Base-by-base conservation (phyloP, 345 rosid genomes). In the Aegle marmelos region DNA sequence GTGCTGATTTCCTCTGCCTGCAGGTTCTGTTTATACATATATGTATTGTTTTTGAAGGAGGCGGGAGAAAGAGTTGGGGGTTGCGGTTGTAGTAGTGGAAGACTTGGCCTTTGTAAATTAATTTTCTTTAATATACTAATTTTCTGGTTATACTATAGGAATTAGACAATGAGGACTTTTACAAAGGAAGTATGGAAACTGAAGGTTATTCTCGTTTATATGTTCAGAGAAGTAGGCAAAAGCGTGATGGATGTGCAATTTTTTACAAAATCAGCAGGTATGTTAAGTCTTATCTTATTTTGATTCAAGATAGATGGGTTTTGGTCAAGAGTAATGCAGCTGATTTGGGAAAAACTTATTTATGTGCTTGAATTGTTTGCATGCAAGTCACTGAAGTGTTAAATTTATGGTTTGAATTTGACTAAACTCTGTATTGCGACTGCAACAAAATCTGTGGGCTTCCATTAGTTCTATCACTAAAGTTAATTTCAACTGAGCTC, bases 161-260 rank as follows among this genome's bases (percentile, higher is more conserved):
- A 87, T 79, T 96, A 87, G 99, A 92, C 78, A 92, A 90, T 33
- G 91, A 91, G 77, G 85, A 84, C 75, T 96, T 89, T 86, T 94
- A 94, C 87, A 89, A 88, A 87, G 74, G 58, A 73, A 90, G 74
- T n/a, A 86, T 92, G 88, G 91, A 85, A 75, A 83, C 81, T 68
- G 78, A 70, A 69, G 98, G 98, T 7, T 96, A 94, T 81, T 88
- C 94, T 66, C 83, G 93, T 74, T 80, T 91, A 41, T 92, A 94
- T 82, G 83, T 94, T 72, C 90, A 92, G 86, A 94, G 98, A 86
- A 90, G 83, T 53, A 97, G 98, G 65, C 89, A 86, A 80, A 94
- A 92, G 84, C 92, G 90, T 82, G 99, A 96, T 74, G 98, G 99
- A 24, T 94, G 98, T 82, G 98, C 87, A 84, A 92, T 94, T 31